A percentile compares a stretch with the other conserved stretches of the same genome.
These are phyloP conservation scores for Lachnellula willkommii DNA, from an alignment of 2,329 filamentous ascomycete species.

Conservation along the genomic window DNA sequence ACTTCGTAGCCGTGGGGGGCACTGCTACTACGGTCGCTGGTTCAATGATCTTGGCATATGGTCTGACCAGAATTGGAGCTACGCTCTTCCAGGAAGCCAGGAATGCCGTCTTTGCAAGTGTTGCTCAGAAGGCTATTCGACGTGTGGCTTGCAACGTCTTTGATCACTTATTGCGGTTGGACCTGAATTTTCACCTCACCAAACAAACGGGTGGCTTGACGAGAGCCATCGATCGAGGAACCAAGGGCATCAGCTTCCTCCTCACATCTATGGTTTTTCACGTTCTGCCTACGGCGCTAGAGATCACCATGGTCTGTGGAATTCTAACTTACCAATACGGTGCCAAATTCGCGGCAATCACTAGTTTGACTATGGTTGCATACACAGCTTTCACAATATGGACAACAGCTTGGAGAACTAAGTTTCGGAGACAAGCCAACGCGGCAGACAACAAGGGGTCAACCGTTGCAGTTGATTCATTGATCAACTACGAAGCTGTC, in stretches of 20 bases:
- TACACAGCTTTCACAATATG: constrained; percentile 97
- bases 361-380: constrained; percentile 80
- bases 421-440: constrained; percentile 91
- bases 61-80: constrained; percentile 79
- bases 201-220: constrained; percentile 94
- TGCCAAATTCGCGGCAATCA: constrained; percentile 84
- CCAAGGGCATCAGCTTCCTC: constrained; percentile 96
- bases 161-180: constrained; percentile 78
- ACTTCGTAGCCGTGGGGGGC: constrained; percentile 79
- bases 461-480: constrained; percentile 89
- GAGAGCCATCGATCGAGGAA: constrained; percentile 89
- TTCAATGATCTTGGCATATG: constrained; percentile 90
- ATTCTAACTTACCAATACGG: constrained; percentile 97
- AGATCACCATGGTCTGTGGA: constrained; percentile 92
- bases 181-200: constrained; percentile 88
- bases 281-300: constrained; percentile 84
- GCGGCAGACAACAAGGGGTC: constrained; percentile 93
- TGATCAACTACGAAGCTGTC: constrained; percentile 98
- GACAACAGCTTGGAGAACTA: constrained; percentile 95
- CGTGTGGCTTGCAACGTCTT: constrained; percentile 90
- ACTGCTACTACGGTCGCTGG: constrained; percentile 86
- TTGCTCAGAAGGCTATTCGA: constrained; percentile 94
- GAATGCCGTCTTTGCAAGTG: constrained; percentile 94
- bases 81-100: constrained; percentile 88
- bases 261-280: constrained; percentile 99